Percentiles rank a stretch among this genome's conserved stretches.
These are phyloP conservation scores for Malus hybrid DNA, from an alignment of 331 rosid species.

Conservation along the genomic window DNA sequence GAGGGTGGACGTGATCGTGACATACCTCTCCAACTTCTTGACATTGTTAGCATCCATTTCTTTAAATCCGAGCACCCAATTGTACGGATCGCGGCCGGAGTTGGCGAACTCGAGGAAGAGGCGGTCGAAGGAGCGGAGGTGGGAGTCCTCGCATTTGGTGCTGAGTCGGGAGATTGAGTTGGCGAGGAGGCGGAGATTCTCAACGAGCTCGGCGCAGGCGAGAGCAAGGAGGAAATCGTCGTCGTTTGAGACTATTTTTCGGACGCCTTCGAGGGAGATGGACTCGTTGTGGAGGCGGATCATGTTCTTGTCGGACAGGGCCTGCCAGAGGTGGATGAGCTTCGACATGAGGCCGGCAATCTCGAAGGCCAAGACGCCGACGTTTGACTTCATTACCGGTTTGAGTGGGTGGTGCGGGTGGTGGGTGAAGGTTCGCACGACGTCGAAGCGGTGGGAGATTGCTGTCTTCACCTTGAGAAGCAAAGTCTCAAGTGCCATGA, in stretches of 20 bases:
- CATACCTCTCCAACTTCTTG: slow-evolving; percentile 63
- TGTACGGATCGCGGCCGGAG: slow-evolving; percentile 54
- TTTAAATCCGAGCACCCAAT: slow-evolving; percentile 44
- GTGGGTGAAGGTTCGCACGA: slow-evolving; percentile 17
- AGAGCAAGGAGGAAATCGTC: slow-evolving; percentile 64
- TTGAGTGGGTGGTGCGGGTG: slow-evolving; percentile 15
- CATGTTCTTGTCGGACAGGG: slow-evolving; percentile 64
- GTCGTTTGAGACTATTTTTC: slow-evolving; percentile 68
- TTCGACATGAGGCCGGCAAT: slow-evolving; percentile 80
- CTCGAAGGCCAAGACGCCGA: slow-evolving; percentile 81
- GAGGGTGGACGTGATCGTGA: slow-evolving; percentile 49
- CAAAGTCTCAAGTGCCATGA: slow-evolving; percentile 76
- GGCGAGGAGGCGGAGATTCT: slow-evolving; percentile 55
- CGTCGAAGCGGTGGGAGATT: slow-evolving; percentile 46
- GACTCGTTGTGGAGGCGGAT: slow-evolving; percentile 59
- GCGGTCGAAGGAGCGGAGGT: slow-evolving; percentile 35
- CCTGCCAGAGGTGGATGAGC: slow-evolving; percentile 83
- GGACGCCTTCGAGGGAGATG: slow-evolving; percentile 63
- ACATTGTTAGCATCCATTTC: slow-evolving; percentile 62
- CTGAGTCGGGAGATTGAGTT: slow-evolving; percentile 45
- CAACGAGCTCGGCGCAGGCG: slow-evolving; percentile 62
- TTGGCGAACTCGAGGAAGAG: slow-evolving; percentile 58
- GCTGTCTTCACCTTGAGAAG: slow-evolving; percentile 68
- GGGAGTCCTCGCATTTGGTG: slow-evolving; percentile 35
- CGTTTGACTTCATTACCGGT: slow-evolving; percentile 27